Evolutionary conservation across 305 asterid genomes (phyloP).

Genomic region (Solanum chacoense): DNA sequence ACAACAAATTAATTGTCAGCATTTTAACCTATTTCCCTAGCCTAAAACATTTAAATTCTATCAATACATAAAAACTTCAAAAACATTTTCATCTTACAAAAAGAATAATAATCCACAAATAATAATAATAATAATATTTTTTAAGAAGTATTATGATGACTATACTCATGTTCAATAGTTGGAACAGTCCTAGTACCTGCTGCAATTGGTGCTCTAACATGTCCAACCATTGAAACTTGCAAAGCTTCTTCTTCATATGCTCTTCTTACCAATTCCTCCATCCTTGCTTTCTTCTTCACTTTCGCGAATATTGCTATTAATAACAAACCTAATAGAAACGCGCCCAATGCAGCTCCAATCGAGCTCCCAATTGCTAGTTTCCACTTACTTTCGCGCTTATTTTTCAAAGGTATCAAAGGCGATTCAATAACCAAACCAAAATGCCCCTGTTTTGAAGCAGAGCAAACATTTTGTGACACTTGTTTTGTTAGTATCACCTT

Average conservation of each 20-base stretch:
- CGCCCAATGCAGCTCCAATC: slow-evolving; percentile 69
- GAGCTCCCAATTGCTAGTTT: slow-evolving; percentile 48
- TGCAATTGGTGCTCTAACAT: slow-evolving; percentile 72
- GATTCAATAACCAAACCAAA: slow-evolving; percentile 68
- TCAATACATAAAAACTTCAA: neutral
- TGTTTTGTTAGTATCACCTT: slow-evolving; percentile 39
- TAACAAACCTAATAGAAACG: slow-evolving; percentile 45
- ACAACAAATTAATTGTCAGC: slow-evolving; percentile 12
- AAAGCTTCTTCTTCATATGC: slow-evolving; percentile 93
- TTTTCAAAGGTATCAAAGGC: slow-evolving; percentile 49
- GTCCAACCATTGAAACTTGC: slow-evolving; percentile 94
- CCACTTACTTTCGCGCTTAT: slow-evolving; percentile 45
- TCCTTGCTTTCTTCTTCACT: slow-evolving; percentile 77
- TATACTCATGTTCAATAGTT: slow-evolving; percentile 44
- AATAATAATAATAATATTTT: neutral
- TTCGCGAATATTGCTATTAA: slow-evolving; percentile 49
- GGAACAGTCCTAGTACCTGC: slow-evolving; percentile 61
- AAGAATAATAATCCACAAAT: slow-evolving; percentile 11
- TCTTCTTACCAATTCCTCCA: slow-evolving; percentile 72
- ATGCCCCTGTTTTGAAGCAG: slow-evolving; percentile 35
- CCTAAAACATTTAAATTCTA: neutral
- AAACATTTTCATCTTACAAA: slow-evolving; percentile 11
- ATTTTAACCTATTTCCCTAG: neutral
- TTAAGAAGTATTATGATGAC: slow-evolving; percentile 14
- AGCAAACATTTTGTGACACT: slow-evolving; percentile 32